A percentile compares a stretch with the other conserved stretches of the same genome.
Evolutionary conservation across 306 rosid species (phyloP).

Genomic region (Glycine tomentella): DNA sequence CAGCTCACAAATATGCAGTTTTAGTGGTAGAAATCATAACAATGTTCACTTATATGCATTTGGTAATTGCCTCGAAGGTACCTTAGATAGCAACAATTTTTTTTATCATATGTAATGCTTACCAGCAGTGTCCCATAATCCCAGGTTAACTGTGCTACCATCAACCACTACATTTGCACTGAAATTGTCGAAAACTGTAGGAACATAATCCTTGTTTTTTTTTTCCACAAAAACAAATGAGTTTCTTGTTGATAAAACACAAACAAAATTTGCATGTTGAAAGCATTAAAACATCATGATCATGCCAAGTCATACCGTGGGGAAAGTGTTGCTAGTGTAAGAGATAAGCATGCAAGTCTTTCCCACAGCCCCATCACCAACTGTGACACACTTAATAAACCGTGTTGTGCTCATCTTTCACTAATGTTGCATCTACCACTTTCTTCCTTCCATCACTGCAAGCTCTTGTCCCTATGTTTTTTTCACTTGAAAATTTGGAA

Average conservation of each 20-base stretch:
- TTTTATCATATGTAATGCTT: neutral
- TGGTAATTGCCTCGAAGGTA: neutral
- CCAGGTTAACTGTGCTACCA: constrained; percentile 26
- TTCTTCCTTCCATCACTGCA: neutral
- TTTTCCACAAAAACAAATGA: neutral
- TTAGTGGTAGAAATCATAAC: neutral
- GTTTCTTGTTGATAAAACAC: neutral
- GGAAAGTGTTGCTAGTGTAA: constrained; percentile 29
- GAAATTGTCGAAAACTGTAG: constrained; percentile 21
- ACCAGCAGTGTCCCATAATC: constrained; percentile 30
- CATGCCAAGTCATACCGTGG: neutral
- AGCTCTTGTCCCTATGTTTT: neutral
- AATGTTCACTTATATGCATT: neutral
- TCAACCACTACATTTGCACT: constrained; percentile 32
- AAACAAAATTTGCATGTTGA: neutral
- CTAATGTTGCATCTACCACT: neutral
- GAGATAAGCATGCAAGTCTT: constrained; percentile 29
- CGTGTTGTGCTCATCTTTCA: constrained; percentile 21
- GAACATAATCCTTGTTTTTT: constrained; percentile 14
- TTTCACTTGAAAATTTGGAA: constrained; percentile 17
- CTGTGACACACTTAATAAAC: constrained; percentile 27
- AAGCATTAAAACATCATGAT: neutral
- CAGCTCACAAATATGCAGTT: neutral
- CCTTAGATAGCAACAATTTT: neutral
- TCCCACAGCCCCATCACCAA: constrained; percentile 30